Conservation (phyloP, 2,329 filamentous ascomycete species). For the Aspergillus pseudoviridinutans region DNA sequence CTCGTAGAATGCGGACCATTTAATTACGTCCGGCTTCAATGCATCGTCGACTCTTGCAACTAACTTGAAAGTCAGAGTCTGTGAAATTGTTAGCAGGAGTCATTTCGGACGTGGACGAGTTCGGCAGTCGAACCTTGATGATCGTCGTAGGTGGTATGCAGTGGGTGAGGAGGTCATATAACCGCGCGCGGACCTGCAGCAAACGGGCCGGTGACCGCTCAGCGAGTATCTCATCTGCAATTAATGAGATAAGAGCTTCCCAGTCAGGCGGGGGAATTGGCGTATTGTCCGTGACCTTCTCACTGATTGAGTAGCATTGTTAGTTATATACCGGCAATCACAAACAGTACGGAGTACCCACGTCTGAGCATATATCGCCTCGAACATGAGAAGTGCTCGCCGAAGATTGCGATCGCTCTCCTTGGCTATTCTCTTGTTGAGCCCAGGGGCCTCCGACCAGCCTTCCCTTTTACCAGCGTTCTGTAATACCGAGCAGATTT, state of each 20-base stretch:
- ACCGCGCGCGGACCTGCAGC: slow-evolving; percentile 79
- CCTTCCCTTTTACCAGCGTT: slow-evolving; percentile 72
- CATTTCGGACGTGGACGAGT: not conserved
- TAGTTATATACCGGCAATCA: not conserved
- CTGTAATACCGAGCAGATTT: slow-evolving; percentile 75
- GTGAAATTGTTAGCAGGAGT: slow-evolving; percentile 5
- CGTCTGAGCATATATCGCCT: slow-evolving; percentile 97
- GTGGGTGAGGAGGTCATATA: slow-evolving; percentile 96
- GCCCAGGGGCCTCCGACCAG: slow-evolving; percentile 69
- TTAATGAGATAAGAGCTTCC: slow-evolving; percentile 84
- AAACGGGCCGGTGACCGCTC: slow-evolving; percentile 90
- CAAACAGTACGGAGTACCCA: slow-evolving; percentile 45
- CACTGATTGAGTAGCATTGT: slow-evolving; percentile 50
- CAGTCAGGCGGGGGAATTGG: slow-evolving; percentile 93
- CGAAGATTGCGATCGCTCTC: slow-evolving; percentile 90
- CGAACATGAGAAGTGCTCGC: slow-evolving; percentile 90
- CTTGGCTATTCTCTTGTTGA: slow-evolving; percentile 81
- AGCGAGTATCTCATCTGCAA: slow-evolving; percentile 88
- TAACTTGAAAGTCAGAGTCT: slow-evolving; percentile 88
- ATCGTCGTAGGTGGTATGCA: slow-evolving; percentile 95
- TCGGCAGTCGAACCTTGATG: slow-evolving; percentile 58
- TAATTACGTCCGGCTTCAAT: slow-evolving; percentile 86
- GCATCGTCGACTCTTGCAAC: slow-evolving; percentile 82
- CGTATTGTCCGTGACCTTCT: slow-evolving; percentile 82
- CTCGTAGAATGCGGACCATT: slow-evolving; percentile 96